Evolutionary conservation across 495 filamentous ascomycete genomes (phyloP), one percentile per base, ranked within the genome.

Genomic region (Aspergillus avenaceus): DNA sequence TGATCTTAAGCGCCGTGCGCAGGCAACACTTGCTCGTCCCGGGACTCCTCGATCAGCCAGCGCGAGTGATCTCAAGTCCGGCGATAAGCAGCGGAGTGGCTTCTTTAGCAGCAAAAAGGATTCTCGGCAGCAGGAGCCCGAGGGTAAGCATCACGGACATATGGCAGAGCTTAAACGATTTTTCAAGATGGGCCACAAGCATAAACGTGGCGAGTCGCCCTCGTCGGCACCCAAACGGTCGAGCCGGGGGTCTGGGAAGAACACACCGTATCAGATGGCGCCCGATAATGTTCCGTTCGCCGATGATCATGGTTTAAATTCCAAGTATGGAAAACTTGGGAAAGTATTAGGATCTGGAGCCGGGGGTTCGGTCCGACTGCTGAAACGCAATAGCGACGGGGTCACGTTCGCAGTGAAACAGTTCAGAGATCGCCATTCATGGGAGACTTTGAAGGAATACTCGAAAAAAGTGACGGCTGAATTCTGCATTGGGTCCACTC

Each of bases 381-480:
- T 99, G 83, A 96, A 92, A 74, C 80, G 95, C 47, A 88, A 82
- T 50, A 90, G 85, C 48, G 95, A 97, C 55, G 85, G 86, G 8
- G 84, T 87, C 9, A 95, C 93, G 3, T 97, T 99, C 70, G 93
- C 93, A 2, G 95, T 97, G 24, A 99, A 99, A 65, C 91, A 99
- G 60, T 97, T 99, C 63, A 79, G 93, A 26, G 84, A 92, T 44
- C 83, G 91, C 27, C 92, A 99, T 72, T 83, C 86, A 4, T 97
- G 96, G 69, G 93, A 99, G 65, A 88, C 85, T 4, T 83, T 93
- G 69, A 87, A 86, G 53, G 95, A 97, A 53, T 99, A 99, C 53
- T 88, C 89, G 52, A 99, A 99, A 71, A 99, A 99, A 61, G 85
- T 99, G 46, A 99, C 95, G n/a, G 93, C 93, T 2, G 93, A 99